Evolutionary conservation across 371 early-diverging fungal genomes (phyloP), one percentile per base, ranked within the genome.

Genomic region (Rhizopus microsporus): DNA sequence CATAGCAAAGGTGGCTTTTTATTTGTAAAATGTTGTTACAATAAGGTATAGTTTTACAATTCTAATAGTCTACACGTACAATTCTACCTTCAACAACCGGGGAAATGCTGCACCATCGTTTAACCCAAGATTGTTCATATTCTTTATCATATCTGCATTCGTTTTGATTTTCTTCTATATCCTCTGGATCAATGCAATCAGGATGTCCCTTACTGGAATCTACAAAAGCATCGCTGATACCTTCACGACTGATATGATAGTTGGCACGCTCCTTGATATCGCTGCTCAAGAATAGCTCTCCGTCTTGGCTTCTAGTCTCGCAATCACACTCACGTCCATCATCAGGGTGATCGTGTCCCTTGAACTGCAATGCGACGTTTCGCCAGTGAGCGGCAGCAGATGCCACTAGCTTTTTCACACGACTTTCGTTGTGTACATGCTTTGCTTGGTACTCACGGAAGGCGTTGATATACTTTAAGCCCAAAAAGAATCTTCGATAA

Each of bases 381-480:
- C 62, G 65, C 72, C 69, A 69, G 42, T 69, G 59, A 4, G 38
- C 37, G 5, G 72, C 68, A n/a, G 62, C 59, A 6, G 48, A 42
- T 0, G 54, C 63, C 1, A 71, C 72, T 31, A 61, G 8, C 17
- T 37, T 30, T 9, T 67, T 44, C 13, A 65, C 56, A 1, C 53
- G 46, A 12, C 57, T 48, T 37, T 65, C 60, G 5, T 67, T 52
- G 6, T 40, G 49, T 3, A 29, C 44, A 12, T 67, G 55, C 3
- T 56, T 49, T 37, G 74, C 71, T 1, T 70, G 56, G 32, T 60
- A 56, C 31, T 67, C 70, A 5, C 61, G 66, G 31, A 75, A 59
- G 0, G 84, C 79, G 52, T 80, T 80, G 50, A 77, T 67, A 34
- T 82, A 83, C 37, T 84, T 83, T 37, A 87, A 68, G 4, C 85